Percentiles rank a stretch among this genome's conserved stretches.
These are phyloP conservation scores for Candolleomyces efflorescens DNA, from an alignment of 768 basidiomycete genomes.

Conservation along the genomic window DNA sequence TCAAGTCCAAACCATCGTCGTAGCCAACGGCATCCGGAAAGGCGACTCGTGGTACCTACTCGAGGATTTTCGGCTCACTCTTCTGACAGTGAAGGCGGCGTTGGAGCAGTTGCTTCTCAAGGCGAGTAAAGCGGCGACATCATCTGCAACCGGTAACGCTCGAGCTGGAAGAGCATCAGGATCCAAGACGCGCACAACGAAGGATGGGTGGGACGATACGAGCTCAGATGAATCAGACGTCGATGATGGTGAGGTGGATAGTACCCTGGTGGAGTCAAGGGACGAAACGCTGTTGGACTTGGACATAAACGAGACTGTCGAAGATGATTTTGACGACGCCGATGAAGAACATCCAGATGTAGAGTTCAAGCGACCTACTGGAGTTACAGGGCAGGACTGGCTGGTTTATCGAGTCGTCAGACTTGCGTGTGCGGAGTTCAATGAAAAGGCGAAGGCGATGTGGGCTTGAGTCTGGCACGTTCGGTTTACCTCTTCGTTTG, in stretches of 20 bases:
- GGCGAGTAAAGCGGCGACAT: constrained; percentile 7
- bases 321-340: constrained; percentile 16
- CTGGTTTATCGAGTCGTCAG: constrained; percentile 47
- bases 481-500: too few species aligned
- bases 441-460: constrained; percentile 57
- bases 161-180: constrained; percentile 2
- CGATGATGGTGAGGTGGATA: background rate
- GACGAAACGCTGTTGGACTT: constrained; percentile 8
- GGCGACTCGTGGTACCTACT: constrained; percentile 66
- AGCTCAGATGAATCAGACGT: background rate
- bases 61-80: constrained; percentile 50
- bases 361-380: constrained; percentile 28
- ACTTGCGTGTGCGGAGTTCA: constrained; percentile 43
- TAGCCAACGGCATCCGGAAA: constrained; percentile 53
- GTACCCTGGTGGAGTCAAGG: background rate
- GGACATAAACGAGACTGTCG: constrained; percentile 19
- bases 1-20: constrained; percentile 41
- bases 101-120: constrained; percentile 43
- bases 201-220: constrained; percentile 1
- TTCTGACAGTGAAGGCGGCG: constrained; percentile 44
- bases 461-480: constrained; percentile 39
- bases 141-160: background rate
- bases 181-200: background rate
- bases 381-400: constrained; percentile 48
- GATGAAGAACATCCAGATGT: constrained; percentile 8